Evolutionary conservation across 805 yeast genomes (phyloP).

Genomic region (Saturnispora saitoi): DNA sequence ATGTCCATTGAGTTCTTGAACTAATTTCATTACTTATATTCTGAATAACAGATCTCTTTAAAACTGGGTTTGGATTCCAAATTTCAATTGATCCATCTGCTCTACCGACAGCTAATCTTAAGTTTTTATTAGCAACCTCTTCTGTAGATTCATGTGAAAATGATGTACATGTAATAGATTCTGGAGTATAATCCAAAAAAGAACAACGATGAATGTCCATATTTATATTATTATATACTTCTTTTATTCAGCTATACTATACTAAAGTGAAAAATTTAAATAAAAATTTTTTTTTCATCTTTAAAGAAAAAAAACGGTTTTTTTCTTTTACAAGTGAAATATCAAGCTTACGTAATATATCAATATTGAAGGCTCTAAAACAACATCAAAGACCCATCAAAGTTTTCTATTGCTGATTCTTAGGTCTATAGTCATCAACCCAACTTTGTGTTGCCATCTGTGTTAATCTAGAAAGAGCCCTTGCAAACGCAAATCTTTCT

Average conservation of each 20-base stretch:
- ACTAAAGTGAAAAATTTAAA: constrained; percentile 1
- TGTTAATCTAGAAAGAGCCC: constrained; percentile 82
- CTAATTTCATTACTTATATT: not conserved
- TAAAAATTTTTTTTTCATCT: not conserved
- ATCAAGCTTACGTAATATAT: not conserved
- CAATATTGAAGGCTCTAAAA: not conserved
- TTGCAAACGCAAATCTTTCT: constrained; percentile 92
- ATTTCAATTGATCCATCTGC: constrained; percentile 92
- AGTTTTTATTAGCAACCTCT: constrained; percentile 40
- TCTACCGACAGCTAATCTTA: constrained; percentile 85
- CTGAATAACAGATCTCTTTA: not conserved
- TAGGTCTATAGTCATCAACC: constrained; percentile 43
- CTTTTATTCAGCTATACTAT: not conserved
- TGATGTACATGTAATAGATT: constrained; percentile 70
- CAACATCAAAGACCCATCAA: too few relatives aligned
- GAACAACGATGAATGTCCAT: constrained; percentile 87
- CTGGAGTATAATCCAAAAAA: constrained; percentile 83
- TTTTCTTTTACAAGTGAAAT: too few relatives aligned
- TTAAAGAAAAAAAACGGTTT: not conserved
- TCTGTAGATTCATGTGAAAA: constrained; percentile 57
- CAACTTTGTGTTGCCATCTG: constrained; percentile 94
- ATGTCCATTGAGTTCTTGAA: constrained; percentile 60
- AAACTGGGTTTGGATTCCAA: constrained; percentile 61
- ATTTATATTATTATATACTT: not conserved
- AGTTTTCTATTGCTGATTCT: not conserved